These are phyloP conservation scores for Cytidiella melzeri DNA, from an alignment of 768 basidiomycete genomes.

Conservation along the genomic window DNA sequence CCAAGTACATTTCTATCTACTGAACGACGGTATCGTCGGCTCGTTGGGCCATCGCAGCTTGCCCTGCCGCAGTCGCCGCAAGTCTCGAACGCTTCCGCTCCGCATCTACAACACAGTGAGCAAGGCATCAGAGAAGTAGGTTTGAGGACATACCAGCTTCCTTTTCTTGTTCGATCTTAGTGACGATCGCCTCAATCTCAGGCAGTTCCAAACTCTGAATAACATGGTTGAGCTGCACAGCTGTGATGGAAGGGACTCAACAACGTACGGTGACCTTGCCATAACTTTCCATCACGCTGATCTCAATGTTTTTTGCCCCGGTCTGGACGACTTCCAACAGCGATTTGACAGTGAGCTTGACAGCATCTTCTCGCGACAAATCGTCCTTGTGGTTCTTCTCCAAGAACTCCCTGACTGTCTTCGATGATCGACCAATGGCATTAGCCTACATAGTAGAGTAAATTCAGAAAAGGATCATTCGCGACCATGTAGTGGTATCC, in stretches of 20 bases:
- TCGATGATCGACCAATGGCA: constrained; percentile 95
- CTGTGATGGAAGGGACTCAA: background rate
- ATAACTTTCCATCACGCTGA: constrained; percentile 95
- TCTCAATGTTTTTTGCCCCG: constrained; percentile 99
- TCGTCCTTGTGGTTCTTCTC: constrained; percentile 98
- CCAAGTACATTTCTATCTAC: constrained; percentile 16
- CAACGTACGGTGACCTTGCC: constrained; percentile 79
- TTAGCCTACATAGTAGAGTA: constrained; percentile 61
- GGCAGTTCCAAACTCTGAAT: constrained; percentile 74
- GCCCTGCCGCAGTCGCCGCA: constrained; percentile 87
- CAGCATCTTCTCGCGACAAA: constrained; percentile 79
- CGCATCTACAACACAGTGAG: constrained; percentile 55
- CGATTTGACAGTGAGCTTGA: constrained; percentile 93
- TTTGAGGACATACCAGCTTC: constrained; percentile 59
- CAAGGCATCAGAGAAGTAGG: constrained; percentile 2
- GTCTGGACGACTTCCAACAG: constrained; percentile 98
- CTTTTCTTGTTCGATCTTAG: constrained; percentile 94
- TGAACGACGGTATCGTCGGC: constrained; percentile 35
- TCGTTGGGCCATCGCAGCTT: constrained; percentile 78
- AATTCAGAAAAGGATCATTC: background rate
- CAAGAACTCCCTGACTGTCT: constrained; percentile 96
- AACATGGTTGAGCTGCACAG: background rate
- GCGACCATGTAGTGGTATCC: constrained; percentile 13
- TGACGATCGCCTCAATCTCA: constrained; percentile 89
- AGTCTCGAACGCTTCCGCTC: constrained; percentile 88